phyloP scores from a whole-genome alignment of 2,329 filamentous ascomycete species.

The Pyrenophora teres region DNA sequence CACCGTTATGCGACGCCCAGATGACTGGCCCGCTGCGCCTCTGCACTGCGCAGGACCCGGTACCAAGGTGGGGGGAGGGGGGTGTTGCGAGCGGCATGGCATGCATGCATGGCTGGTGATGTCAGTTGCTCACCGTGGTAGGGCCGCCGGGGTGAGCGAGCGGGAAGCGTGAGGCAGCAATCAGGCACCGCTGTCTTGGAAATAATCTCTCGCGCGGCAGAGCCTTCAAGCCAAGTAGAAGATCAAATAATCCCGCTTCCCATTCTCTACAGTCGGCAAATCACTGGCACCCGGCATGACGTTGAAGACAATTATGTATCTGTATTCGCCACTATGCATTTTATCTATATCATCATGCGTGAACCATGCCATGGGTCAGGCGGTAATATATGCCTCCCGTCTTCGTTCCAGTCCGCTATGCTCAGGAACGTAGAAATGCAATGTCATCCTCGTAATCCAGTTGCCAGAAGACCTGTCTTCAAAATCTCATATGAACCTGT shows the following conservation, averaged over 20 bases:
- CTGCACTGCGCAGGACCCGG: conserved; percentile 25
- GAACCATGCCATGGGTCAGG: conserved; percentile 13
- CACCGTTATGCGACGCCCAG: conserved; percentile 23
- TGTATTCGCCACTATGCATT: conserved; percentile 20
- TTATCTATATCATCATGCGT: conserved; percentile 38
- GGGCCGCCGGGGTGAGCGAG: conserved; percentile 19
- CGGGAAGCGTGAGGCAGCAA: conserved; percentile 20
- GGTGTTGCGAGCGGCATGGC: conserved; percentile 18
- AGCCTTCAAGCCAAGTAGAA: not conserved
- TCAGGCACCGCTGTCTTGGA: conserved; percentile 14
- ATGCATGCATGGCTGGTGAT: conserved; percentile 12
- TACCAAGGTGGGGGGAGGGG: conserved; percentile 10
- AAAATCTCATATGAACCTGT: conserved; percentile 31
- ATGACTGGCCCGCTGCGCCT: conserved; percentile 35
- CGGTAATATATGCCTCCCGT: conserved; percentile 23
- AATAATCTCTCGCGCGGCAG: not conserved
- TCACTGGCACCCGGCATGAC: not conserved
- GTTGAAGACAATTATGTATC: conserved; percentile 10
- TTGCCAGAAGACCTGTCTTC: conserved; percentile 27
- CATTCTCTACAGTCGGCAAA: too few relatives aligned
- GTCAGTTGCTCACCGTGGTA: conserved; percentile 25
- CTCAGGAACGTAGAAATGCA: conserved; percentile 34
- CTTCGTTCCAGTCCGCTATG: conserved; percentile 11
- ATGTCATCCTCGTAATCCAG: conserved; percentile 21
- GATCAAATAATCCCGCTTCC: not conserved